A percentile compares a stretch with the other conserved stretches of the same genome.
phyloP scores from a whole-genome alignment of 129 eudicot genomes.

The Lactuca sativa region DNA sequence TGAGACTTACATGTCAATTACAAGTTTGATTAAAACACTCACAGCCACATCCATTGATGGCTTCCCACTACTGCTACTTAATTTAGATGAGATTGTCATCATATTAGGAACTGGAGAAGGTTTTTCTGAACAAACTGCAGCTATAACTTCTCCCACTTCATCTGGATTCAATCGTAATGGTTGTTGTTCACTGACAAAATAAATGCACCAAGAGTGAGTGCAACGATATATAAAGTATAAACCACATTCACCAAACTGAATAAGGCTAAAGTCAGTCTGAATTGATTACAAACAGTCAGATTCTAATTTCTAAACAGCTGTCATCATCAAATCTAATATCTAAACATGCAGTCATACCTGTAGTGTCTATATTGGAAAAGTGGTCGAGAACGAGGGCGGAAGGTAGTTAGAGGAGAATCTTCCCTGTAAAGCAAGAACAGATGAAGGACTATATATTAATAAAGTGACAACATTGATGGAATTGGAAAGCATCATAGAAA shows the following conservation, averaged over 20 bases:
- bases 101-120: slow-evolving; percentile 50
- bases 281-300: no score
- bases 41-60: slow-evolving; percentile 99
- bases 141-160: slow-evolving; percentile 91
- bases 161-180: slow-evolving; percentile 71
- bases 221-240: slow-evolving; percentile 9
- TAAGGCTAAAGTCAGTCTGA: not conserved
- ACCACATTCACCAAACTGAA: slow-evolving; percentile 6
- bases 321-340: no score
- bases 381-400: slow-evolving; percentile 87
- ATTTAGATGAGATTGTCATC: slow-evolving; percentile 69
- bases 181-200: slow-evolving; percentile 77
- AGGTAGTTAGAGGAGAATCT: slow-evolving; percentile 78
- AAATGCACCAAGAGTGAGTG: slow-evolving; percentile 25
- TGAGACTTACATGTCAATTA: slow-evolving; percentile 88
- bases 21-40: slow-evolving; percentile 96
- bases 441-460: slow-evolving; percentile 4
- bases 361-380: slow-evolving; percentile 96
- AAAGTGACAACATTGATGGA: slow-evolving; percentile 3
- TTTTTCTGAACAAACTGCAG: slow-evolving; percentile 87
- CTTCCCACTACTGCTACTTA: slow-evolving; percentile 72
- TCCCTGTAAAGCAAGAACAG: slow-evolving; percentile 63
- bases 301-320: no score
- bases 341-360: slow-evolving; percentile 50
- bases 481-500: slow-evolving; percentile 2